Evolutionary conservation across 805 yeast genomes (phyloP).

Genomic region (Metschnikowia amazonensis): DNA sequence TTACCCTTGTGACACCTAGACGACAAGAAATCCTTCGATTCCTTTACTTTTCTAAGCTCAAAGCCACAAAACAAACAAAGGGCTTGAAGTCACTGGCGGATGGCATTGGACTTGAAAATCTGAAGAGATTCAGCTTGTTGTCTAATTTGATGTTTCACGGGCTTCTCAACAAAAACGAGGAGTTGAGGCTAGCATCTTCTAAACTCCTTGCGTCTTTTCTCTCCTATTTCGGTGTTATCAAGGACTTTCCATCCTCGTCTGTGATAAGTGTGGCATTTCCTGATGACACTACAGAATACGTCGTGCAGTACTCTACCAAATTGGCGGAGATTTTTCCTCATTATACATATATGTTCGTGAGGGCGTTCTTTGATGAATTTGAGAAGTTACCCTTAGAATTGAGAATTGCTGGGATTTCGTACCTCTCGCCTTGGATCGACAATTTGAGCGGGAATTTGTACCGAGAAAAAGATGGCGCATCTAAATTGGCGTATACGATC

Average conservation of each 20-base stretch:
- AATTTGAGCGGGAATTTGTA: slow-evolving; percentile 60
- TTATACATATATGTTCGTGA: slow-evolving; percentile 58
- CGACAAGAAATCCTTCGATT: slow-evolving; percentile 64
- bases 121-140: slow-evolving; percentile 52
- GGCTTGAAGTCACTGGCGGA: slow-evolving; percentile 31
- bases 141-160: slow-evolving; percentile 67
- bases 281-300: slow-evolving; percentile 58
- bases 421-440: slow-evolving; percentile 70
- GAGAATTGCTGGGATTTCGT: slow-evolving; percentile 43
- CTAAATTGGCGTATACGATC: slow-evolving; percentile 55
- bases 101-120: slow-evolving; percentile 41
- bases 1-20: slow-evolving; percentile 33
- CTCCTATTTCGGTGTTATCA: slow-evolving; percentile 47
- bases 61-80: slow-evolving; percentile 38
- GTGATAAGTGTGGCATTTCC: slow-evolving; percentile 59
- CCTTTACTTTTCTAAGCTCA: slow-evolving; percentile 60
- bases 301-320: slow-evolving; percentile 52
- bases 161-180: slow-evolving; percentile 53
- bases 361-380: slow-evolving; percentile 44
- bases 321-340: slow-evolving; percentile 56
- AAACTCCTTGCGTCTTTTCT: slow-evolving; percentile 59
- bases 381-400: slow-evolving; percentile 35
- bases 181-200: slow-evolving; percentile 61
- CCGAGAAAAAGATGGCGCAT: slow-evolving; percentile 58
- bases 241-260: slow-evolving; percentile 52